Conservation (phyloP, 495 filamentous ascomycete species). For the Jackrogersella multiformis region DNA sequence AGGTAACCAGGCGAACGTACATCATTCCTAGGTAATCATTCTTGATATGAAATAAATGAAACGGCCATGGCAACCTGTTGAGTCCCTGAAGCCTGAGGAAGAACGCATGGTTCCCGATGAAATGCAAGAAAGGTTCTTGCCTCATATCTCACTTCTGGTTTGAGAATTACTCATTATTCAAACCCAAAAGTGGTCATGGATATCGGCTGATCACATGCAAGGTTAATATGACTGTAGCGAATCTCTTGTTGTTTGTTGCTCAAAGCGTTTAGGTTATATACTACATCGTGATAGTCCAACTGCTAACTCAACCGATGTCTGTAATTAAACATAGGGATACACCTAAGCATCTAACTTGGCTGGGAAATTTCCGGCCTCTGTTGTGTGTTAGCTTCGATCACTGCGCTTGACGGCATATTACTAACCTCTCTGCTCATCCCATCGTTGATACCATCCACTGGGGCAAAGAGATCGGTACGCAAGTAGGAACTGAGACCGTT, state of each 20-base stretch:
- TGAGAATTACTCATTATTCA: not conserved
- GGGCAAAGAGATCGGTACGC: slow-evolving; percentile 98
- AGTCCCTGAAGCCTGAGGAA: not conserved
- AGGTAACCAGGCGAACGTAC: not conserved
- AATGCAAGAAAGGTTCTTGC: not conserved
- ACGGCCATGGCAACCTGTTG: not conserved
- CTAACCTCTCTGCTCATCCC: slow-evolving; percentile 97
- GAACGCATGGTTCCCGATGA: not conserved
- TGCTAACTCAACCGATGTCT: slow-evolving; percentile 26
- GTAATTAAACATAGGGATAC: slow-evolving; percentile 47
- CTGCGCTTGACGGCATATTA: slow-evolving; percentile 28
- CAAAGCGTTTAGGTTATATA: slow-evolving; percentile 39
- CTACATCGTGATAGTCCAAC: slow-evolving; percentile 41
- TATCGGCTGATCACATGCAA: slow-evolving; percentile 9
- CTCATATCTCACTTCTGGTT: slow-evolving; percentile 6
- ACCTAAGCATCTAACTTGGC: slow-evolving; percentile 65
- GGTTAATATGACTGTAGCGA: slow-evolving; percentile 9
- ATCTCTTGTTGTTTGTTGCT: slow-evolving; percentile 34
- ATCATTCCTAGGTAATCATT: not conserved
- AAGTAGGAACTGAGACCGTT: slow-evolving; percentile 78
- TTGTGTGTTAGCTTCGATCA: slow-evolving; percentile 37
- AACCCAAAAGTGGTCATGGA: not conserved
- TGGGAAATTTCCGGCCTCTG: slow-evolving; percentile 94
- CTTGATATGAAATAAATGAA: not conserved
- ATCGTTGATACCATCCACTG: slow-evolving; percentile 90